Conservation (phyloP, 192 early-diverging fungal genomes). For the Anaeromyces robustus region DNA sequence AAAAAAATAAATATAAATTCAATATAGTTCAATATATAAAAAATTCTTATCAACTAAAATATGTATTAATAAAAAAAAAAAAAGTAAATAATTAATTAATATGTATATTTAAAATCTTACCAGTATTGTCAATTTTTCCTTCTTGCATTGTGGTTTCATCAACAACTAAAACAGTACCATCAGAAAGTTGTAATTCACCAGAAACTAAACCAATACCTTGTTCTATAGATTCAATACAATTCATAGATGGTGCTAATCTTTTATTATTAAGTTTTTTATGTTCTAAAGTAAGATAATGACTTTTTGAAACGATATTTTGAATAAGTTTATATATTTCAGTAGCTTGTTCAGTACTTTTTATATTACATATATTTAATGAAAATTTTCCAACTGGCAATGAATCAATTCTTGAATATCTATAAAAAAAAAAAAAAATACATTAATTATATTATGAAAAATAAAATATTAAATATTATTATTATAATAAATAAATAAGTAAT, state of each 20-base stretch:
- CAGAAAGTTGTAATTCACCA: constrained; percentile 2
- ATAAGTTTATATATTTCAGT: neutral
- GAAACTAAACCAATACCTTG: neutral
- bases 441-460: too few species aligned
- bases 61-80: neutral
- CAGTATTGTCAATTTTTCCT: neutral
- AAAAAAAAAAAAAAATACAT: neutral
- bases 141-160: constrained; percentile 3
- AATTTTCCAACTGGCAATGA: neutral
- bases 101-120: neutral
- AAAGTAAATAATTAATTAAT: neutral
- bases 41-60: neutral
- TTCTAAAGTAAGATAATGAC: neutral
- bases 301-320: neutral
- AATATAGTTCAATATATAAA: neutral
- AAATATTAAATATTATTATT: too few species aligned
- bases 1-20: too few species aligned
- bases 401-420: neutral
- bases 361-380: neutral
- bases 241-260: neutral
- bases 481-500: too few species aligned
- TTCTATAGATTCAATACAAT: neutral
- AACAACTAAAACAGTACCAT: constrained; percentile 1
- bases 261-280: neutral
- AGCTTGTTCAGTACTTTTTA: neutral